A percentile compares a stretch with the other conserved stretches of the same genome.
phyloP scores from a whole-genome alignment of 805 yeast species.

The Priceomyces castillae region DNA sequence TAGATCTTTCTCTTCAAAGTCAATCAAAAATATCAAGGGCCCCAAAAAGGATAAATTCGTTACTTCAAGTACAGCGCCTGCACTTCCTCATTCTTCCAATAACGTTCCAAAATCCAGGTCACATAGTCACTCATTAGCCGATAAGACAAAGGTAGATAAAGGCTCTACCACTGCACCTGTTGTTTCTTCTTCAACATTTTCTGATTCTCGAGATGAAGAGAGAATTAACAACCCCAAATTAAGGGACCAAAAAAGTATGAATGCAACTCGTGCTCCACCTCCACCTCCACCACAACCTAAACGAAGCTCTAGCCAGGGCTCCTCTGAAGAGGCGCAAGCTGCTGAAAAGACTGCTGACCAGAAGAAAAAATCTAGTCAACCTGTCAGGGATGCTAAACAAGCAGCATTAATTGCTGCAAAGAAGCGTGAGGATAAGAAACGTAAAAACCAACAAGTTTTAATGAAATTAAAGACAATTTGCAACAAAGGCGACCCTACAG shows the following conservation, averaged over 20 bases:
- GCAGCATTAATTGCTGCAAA: slow-evolving; percentile 58
- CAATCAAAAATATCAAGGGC: slow-evolving; percentile 29
- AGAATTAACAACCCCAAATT: slow-evolving; percentile 16
- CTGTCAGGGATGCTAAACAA: slow-evolving; percentile 49
- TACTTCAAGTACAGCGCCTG: slow-evolving; percentile 18
- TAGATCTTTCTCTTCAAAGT: slow-evolving; percentile 38
- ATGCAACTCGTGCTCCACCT: slow-evolving; percentile 40
- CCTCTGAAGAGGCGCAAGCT: not conserved
- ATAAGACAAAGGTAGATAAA: slow-evolving; percentile 19
- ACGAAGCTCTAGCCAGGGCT: slow-evolving; percentile 7
- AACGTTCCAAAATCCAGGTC: slow-evolving; percentile 42
- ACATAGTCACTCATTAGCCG: slow-evolving; percentile 36
- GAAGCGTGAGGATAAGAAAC: slow-evolving; percentile 76
- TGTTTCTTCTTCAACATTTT: slow-evolving; percentile 28
- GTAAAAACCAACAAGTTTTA: slow-evolving; percentile 68
- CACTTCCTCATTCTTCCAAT: slow-evolving; percentile 10
- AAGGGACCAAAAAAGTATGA: slow-evolving; percentile 25
- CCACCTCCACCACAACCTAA: slow-evolving; percentile 33
- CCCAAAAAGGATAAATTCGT: slow-evolving; percentile 18
- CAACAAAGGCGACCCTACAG: slow-evolving; percentile 79
- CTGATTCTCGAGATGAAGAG: slow-evolving; percentile 7
- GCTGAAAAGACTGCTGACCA: slow-evolving; percentile 1
- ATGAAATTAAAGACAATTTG: slow-evolving; percentile 73
- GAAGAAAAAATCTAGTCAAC: slow-evolving; percentile 21
- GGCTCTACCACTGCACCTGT: slow-evolving; percentile 41